These are phyloP conservation scores for Viridothelium virens DNA, from an alignment of 495 filamentous ascomycete genomes.

Conservation along the genomic window DNA sequence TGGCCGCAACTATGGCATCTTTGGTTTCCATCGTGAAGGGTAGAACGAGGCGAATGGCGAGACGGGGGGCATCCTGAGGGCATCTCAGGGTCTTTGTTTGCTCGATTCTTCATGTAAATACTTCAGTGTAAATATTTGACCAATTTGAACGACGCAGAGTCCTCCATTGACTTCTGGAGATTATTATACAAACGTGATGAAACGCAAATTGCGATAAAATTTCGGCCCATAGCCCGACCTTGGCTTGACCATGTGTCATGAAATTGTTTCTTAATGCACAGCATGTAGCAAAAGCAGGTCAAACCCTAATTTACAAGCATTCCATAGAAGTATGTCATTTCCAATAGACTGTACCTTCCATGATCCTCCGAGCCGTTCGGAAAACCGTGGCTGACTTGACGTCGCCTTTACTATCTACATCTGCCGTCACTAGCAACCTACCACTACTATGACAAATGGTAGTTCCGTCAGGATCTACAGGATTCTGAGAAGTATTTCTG, in stretches of 20 bases:
- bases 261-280: too few species aligned
- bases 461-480: slow-evolving; percentile 4
- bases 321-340: neutral
- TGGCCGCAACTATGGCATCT: too few species aligned
- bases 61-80: neutral
- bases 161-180: too few species aligned
- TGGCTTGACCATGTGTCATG: too few species aligned
- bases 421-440: neutral
- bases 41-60: neutral
- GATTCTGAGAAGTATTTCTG: neutral
- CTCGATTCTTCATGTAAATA: too few species aligned
- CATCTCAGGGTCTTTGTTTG: too few species aligned
- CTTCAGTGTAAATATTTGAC: too few species aligned
- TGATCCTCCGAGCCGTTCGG: slow-evolving; percentile 5
- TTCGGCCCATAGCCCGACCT: too few species aligned
- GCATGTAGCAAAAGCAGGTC: neutral
- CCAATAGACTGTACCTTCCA: neutral
- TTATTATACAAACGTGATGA: too few species aligned
- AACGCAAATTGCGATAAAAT: too few species aligned
- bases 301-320: neutral
- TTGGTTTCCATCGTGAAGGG: neutral
- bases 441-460: slow-evolving; percentile 3
- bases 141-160: too few species aligned
- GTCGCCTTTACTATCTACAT: neutral
- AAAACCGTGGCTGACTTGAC: slow-evolving; percentile 10